Evolutionary conservation across 1,139 yeast species (phyloP).

Genomic region (Taiozyma sp.): DNA sequence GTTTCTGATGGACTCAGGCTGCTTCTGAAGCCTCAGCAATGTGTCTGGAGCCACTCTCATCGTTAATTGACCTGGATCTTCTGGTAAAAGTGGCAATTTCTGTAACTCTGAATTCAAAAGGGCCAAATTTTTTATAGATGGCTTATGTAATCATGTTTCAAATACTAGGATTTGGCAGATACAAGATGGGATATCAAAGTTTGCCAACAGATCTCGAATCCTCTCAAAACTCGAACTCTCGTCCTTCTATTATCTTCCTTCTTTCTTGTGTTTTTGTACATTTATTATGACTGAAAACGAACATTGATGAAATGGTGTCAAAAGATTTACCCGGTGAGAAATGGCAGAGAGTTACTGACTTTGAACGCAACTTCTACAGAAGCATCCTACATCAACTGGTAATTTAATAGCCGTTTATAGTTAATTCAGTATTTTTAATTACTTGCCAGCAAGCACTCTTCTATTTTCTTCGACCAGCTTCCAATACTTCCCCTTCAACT

Average conservation of each 20-base stretch:
- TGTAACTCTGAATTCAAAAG: neutral
- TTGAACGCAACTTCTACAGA: too few relatives aligned
- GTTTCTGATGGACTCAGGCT: constrained; percentile 70
- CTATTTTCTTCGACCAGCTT: constrained; percentile 29
- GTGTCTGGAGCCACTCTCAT: constrained; percentile 51
- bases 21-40: constrained; percentile 59
- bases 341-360: too few relatives aligned
- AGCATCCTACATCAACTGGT: neutral
- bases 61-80: neutral
- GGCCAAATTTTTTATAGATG: neutral
- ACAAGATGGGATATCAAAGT: too few relatives aligned
- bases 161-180: neutral
- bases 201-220: too few relatives aligned
- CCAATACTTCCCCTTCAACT: constrained; percentile 31
- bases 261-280: too few relatives aligned
- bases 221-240: too few relatives aligned
- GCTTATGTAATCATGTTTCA: neutral
- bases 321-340: too few relatives aligned
- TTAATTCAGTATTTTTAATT: neutral
- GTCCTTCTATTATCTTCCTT: too few relatives aligned
- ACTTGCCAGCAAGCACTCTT: constrained; percentile 18
- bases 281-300: too few relatives aligned
- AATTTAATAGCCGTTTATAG: neutral
- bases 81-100: neutral
- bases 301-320: too few relatives aligned